Evolutionary conservation across 495 filamentous ascomycete genomes (phyloP).

Genomic region (Cercophora sp.): DNA sequence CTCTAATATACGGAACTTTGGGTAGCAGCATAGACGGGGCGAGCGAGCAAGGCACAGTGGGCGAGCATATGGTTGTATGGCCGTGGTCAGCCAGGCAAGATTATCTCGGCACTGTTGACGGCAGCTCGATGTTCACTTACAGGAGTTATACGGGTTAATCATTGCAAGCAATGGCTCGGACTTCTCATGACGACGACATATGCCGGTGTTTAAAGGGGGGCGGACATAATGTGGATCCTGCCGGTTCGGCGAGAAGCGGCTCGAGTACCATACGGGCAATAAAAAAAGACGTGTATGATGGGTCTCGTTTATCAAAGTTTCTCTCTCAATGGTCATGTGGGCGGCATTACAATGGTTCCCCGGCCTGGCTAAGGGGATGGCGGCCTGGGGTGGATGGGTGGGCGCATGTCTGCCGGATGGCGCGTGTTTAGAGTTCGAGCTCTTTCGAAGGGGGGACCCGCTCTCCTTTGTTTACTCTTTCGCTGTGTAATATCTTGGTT

Average conservation of each 20-base stretch:
- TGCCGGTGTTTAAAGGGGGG: slow-evolving; percentile 3
- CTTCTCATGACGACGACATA: slow-evolving; percentile 28
- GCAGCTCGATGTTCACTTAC: slow-evolving; percentile 33
- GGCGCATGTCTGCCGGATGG: background rate
- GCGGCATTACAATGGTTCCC: slow-evolving; percentile 4
- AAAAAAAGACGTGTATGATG: slow-evolving; percentile 20
- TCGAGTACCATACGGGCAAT: slow-evolving; percentile 13
- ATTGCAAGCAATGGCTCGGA: slow-evolving; percentile 21
- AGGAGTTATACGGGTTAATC: slow-evolving; percentile 29
- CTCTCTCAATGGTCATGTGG: background rate
- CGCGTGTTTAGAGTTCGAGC: background rate
- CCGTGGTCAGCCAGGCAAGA: background rate
- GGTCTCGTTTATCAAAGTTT: slow-evolving; percentile 4
- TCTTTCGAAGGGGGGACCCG: background rate
- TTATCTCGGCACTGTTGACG: slow-evolving; percentile 19
- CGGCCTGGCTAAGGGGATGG: too few relatives aligned
- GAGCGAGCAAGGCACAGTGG: too few relatives aligned
- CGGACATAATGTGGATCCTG: slow-evolving; percentile 6
- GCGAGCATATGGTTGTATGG: background rate
- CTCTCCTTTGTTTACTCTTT: slow-evolving; percentile 2
- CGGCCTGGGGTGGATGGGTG: too few relatives aligned
- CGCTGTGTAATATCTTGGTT: background rate
- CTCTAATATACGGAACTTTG: background rate
- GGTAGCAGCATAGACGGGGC: too few relatives aligned
- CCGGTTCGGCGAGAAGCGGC: background rate